Base-by-base conservation (phyloP, 257 asterid genomes). In the Nicotiana benthamiana region DNA sequence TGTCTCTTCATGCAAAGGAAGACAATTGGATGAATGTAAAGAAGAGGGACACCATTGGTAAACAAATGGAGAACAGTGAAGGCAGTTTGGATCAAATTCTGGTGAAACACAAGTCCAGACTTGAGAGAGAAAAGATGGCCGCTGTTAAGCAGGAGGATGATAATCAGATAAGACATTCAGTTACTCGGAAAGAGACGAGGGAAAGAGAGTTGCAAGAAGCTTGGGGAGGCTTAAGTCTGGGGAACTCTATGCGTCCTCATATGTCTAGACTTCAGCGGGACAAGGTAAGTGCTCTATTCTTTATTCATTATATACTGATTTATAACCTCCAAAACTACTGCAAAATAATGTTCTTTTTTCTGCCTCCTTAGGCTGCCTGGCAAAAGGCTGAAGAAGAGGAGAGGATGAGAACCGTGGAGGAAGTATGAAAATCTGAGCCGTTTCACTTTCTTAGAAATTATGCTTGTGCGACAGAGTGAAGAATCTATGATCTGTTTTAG, bases 151-250 rank as follows among this genome's bases (percentile, higher is more conserved):
- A 79, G 56, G 79, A 81, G 15, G 87, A 84, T 28, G 86, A 82
- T 43, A 63, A 77, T 68, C 81, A 80, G 81, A 34, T 80, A 12
- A 86, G 83, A 36, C 85, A 85, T 75, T 90, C 91, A 46, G 84
- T 87, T 83, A 79, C 89, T 79, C 92, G 97, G 20, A 81, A 90
- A 81, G 90, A 87, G 79, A 97, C 93, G 32, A 88, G 96, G 84
- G 97, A 95, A 81, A 89, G 64, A 82, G 98, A 95, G 87, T 36
- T 92, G 83, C 91, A 90, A 83, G 94, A 87, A 74, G 91, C 94
- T 24, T 95, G 99, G 97, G 98, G 98, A 77, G 98, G 98, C 22
- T 82, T 95, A 88, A 91, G 97, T 86, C 86, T 95, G 6, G 99
- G 97, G 59, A 92, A 93, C 82, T 95, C 98, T 3, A 83, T 95